These are phyloP conservation scores for Colletotrichum salicis DNA, from an alignment of 2,329 filamentous ascomycete genomes.

Conservation along the genomic window DNA sequence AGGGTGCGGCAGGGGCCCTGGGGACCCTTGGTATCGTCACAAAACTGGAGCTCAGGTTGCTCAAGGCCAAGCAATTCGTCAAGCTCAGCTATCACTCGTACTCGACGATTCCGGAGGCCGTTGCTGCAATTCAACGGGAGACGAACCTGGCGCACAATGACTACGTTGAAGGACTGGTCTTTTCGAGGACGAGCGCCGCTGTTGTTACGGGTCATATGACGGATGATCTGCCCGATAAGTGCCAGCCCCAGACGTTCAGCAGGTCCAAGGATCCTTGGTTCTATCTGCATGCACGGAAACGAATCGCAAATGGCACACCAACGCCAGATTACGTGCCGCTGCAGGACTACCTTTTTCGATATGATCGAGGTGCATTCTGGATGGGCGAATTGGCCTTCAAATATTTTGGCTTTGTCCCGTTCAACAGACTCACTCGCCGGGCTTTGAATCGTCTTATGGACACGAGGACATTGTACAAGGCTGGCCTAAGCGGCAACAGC, in stretches of 20 bases:
- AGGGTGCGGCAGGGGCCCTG: conserved; percentile 72
- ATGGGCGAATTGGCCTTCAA: conserved; percentile 69
- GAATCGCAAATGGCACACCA: conserved; percentile 38
- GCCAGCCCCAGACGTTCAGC: conserved; percentile 60
- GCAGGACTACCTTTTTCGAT: conserved; percentile 76
- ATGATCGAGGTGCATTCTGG: conserved; percentile 78
- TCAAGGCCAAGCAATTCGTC: conserved; percentile 65
- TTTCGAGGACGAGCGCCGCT: conserved; percentile 63
- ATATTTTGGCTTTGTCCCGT: conserved; percentile 70
- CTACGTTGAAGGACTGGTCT: conserved; percentile 78
- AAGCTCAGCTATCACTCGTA: conserved; percentile 66
- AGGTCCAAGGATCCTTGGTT: conserved; percentile 76
- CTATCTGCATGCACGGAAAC: conserved; percentile 68
- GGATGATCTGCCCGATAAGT: conserved; percentile 53
- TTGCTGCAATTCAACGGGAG: conserved; percentile 57
- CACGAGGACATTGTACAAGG: conserved; percentile 73
- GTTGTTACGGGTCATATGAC: conserved; percentile 70
- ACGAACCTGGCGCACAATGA: conserved; percentile 58
- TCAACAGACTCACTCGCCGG: conserved; percentile 71
- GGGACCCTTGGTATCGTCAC: conserved; percentile 76
- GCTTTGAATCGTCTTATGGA: conserved; percentile 71
- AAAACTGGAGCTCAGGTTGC: conserved; percentile 68
- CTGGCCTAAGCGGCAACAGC: conserved; percentile 67
- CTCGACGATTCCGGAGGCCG: conserved; percentile 50
- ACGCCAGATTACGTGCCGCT: conserved; percentile 68